Evolutionary conservation across 495 filamentous ascomycete genomes (phyloP).

Genomic region (Penicillium paxilli): DNA sequence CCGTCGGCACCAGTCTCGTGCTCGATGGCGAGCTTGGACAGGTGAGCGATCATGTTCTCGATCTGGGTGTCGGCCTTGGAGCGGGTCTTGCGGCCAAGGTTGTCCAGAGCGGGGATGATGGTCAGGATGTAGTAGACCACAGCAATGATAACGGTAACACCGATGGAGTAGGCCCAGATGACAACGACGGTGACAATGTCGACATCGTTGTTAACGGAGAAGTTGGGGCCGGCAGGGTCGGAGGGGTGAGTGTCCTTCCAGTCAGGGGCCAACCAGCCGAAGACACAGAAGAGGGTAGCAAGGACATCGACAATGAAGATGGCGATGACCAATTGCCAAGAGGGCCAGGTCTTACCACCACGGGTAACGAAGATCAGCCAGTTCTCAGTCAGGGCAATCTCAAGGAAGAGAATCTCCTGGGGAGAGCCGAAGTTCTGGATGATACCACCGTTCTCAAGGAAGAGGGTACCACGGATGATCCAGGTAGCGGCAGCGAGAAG

Average conservation of each 20-base stretch:
- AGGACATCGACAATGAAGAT: constrained; percentile 71
- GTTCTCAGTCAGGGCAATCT: constrained; percentile 74
- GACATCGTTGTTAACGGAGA: constrained; percentile 60
- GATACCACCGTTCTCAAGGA: constrained; percentile 67
- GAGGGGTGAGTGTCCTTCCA: constrained; percentile 45
- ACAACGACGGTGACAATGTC: constrained; percentile 78
- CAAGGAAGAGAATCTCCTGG: constrained; percentile 72
- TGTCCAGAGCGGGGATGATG: constrained; percentile 65
- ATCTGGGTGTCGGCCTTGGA: constrained; percentile 71
- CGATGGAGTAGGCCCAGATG: constrained; percentile 77
- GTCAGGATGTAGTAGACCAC: constrained; percentile 77
- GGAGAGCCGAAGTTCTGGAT: constrained; percentile 71
- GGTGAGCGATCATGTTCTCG: constrained; percentile 76
- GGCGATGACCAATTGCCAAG: constrained; percentile 70
- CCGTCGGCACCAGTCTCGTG: constrained; percentile 61
- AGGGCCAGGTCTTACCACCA: constrained; percentile 69
- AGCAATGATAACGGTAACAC: constrained; percentile 74
- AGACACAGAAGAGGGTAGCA: constrained; percentile 70
- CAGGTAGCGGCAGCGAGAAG: constrained; percentile 68
- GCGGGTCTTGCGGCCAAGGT: constrained; percentile 78
- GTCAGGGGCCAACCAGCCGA: constrained; percentile 64
- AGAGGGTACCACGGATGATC: constrained; percentile 67
- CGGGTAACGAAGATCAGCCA: constrained; percentile 81
- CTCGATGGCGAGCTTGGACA: constrained; percentile 74
- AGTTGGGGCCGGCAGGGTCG: constrained; percentile 34